These are phyloP conservation scores for Castanea sativa DNA, from an alignment of 306 rosid species.

Conservation along the genomic window DNA sequence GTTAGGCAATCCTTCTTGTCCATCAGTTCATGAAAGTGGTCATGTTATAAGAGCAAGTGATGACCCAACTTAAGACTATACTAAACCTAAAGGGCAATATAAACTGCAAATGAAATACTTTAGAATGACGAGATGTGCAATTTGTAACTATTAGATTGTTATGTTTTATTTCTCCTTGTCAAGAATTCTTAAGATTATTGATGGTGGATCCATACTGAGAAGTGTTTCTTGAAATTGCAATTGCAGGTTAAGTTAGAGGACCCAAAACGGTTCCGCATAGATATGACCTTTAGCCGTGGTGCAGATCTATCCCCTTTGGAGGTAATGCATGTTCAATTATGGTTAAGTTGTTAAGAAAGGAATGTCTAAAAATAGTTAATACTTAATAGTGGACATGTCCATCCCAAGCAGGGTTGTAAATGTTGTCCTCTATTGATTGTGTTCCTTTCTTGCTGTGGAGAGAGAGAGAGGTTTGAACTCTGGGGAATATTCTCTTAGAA, in stretches of 20 bases:
- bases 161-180: background rate
- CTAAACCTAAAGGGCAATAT: background rate
- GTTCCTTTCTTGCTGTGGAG: too few species aligned
- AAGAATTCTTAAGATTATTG: background rate
- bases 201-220: conserved; percentile 12
- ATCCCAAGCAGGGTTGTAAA: background rate
- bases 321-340: conserved; percentile 50
- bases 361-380: background rate
- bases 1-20: background rate
- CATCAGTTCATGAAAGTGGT: background rate
- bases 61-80: background rate
- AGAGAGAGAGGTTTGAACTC: background rate
- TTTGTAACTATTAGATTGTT: background rate
- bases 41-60: background rate
- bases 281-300: conserved; percentile 92
- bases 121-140: background rate
- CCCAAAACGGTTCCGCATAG: conserved; percentile 79
- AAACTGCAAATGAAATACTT: background rate
- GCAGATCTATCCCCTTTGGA: conserved; percentile 90
- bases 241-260: conserved; percentile 86
- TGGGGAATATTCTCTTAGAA: background rate
- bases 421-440: too few species aligned
- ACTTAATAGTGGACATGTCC: background rate
- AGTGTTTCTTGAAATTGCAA: conserved; percentile 27
- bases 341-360: conserved; percentile 3